Evolutionary conservation across 73 alveolate species (phyloP), one percentile per base, ranked within the genome.

Genomic region (Halteria grandinella): DNA sequence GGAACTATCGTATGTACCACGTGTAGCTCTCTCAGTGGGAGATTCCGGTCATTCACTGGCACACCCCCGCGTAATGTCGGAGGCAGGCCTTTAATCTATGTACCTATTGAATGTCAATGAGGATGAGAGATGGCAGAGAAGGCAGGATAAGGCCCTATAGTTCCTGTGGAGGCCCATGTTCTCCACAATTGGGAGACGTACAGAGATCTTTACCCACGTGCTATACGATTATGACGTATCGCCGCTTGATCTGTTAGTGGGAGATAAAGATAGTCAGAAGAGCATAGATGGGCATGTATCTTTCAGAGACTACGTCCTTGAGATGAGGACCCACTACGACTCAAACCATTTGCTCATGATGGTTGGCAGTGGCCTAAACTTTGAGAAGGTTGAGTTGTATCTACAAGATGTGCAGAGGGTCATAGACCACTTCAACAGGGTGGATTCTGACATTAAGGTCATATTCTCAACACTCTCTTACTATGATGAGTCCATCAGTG

Each of bases 401-500:
- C 90, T 48, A 69, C 55, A 57, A 32, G 69, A 88, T 63, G n/a
- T 84, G 52, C 97, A 93, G 63, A 69, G 45, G 62, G 69, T 94
- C 23, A 88, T 89, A 14, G 76, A 58, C 0, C 62, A 76, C 75
- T 71, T 94, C 55, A 94, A 94, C 45, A 51, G 63, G 23, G 47
- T 40, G 10, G 69, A 90, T 21, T 73, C 37, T 23, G 88, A 89
- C 15, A 75, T 95, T 69, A 57, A 92, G 66, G 69, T 94, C 18
- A 74, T 93, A 79, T 96, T 92, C 85, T 94, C 99, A 25, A 97
- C 99, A 28, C 99, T 99, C 4, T 60, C 85, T 25, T 80, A 71
- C 52, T 97, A 94, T 57, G 87, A 94, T 49, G 84, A 83, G 54
- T 94, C 86, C 50, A 72, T 93, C 55, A n/a, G n/a, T n/a, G n/a